Base-by-base conservation (phyloP, 2,329 filamentous ascomycete genomes). In the Venturia pyrina region DNA sequence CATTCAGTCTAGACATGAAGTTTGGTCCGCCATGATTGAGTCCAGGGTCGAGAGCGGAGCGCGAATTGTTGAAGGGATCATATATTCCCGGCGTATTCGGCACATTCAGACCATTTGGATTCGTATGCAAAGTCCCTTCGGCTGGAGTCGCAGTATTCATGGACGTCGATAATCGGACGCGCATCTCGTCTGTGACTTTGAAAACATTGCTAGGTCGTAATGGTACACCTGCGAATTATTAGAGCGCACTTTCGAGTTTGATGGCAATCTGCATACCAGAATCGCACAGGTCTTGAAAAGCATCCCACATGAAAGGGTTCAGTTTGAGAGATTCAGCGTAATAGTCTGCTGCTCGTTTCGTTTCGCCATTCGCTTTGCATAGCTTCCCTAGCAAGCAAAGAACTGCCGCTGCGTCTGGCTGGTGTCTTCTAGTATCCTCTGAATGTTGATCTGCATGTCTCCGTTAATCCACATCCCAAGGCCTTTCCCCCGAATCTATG, bases 221-320 rank as follows among this genome's bases (percentile, higher is more conserved):
- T 69, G 87, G 87, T 57, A 91, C 88, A 4, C 91, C 90, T 87
- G 8, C 67, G 41, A 48, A n/a, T 66, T 44, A 15, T 59, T 41
- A 17, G 37, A n/a, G 32, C 24, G 32, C 8, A 13, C 15, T 34
- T 37, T 37, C 5, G 8, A 21, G 19, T 3, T n/a, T 11, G 15
- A 10, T 10, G 43, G 21, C 61, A 28, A 66, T 66, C 13, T 60
- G 69, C 76, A 71, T 75, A 79, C 85, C 86, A 56, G 85, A 90
- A 73, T 97, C 92, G 74, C 93, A 96, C 8, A 99, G 83, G 19
- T 86, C 89, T 28, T 88, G 87, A 72, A 98, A 98, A 0, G 93
- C 93, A 80, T 99, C 95, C 95, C 95, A 99, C 85, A 96, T 95
- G 76, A 98, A 93, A 1, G 95, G 93, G 72, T 98, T 99, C 65